These are phyloP conservation scores for Penicillium concentricum DNA, from an alignment of 2,329 filamentous ascomycete species.

Conservation along the genomic window DNA sequence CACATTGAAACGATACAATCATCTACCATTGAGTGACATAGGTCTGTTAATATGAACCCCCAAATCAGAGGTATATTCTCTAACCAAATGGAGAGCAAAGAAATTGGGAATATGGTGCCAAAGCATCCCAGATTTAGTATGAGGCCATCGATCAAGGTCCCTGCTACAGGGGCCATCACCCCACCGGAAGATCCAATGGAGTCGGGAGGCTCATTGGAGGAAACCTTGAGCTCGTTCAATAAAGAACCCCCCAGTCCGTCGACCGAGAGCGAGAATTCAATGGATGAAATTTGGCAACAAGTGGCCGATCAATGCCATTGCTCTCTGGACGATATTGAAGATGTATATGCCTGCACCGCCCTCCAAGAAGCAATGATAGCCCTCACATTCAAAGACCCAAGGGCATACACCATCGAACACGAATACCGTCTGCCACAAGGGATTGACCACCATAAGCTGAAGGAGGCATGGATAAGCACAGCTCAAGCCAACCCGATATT, in stretches of 20 bases:
- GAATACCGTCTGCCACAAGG: constrained; percentile 8
- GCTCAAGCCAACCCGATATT: constrained; percentile 15
- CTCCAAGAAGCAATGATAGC: constrained; percentile 18
- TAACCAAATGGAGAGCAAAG: neutral
- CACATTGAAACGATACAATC: neutral
- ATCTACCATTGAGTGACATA: neutral
- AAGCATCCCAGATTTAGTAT: neutral
- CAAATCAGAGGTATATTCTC: neutral
- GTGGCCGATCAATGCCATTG: constrained; percentile 3
- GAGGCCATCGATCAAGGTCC: neutral
- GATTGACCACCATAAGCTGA: neutral
- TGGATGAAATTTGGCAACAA: neutral
- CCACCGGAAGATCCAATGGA: neutral
- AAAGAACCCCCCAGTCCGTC: neutral
- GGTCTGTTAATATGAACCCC: neutral
- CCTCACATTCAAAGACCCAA: constrained; percentile 6
- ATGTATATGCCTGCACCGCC: constrained; percentile 12
- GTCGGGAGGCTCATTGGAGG: neutral
- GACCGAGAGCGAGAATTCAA: neutral
- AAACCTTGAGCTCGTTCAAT: neutral
- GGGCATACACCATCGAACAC: constrained; percentile 13
- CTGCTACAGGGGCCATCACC: neutral
- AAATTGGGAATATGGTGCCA: too few relatives aligned
- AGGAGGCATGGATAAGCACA: neutral
- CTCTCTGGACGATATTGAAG: constrained; percentile 7